Evolutionary conservation across 2,329 filamentous ascomycete species (phyloP).

Genomic region (Parascedosporium putredinis): DNA sequence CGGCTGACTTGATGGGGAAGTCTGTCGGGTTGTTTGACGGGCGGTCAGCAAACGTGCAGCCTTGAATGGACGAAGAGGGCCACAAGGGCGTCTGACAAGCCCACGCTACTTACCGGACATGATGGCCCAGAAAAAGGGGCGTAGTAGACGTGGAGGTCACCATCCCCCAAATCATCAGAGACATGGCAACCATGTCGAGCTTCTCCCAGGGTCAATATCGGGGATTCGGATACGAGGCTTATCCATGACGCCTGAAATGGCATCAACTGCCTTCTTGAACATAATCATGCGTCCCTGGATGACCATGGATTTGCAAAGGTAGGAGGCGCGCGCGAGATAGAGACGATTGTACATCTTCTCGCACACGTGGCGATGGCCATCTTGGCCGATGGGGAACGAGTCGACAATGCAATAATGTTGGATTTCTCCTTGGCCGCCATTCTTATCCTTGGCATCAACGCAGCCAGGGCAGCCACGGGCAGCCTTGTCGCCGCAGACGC

Average conservation of each 20-base stretch:
- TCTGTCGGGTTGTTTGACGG: no score
- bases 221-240: background rate
- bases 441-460: no score
- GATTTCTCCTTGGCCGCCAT: background rate
- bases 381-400: background rate
- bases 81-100: no score
- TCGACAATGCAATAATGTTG: background rate
- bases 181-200: background rate
- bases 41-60: no score
- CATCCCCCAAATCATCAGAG: background rate
- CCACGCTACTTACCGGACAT: background rate
- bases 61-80: no score
- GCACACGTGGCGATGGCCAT: background rate
- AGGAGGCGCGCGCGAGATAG: background rate
- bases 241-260: background rate
- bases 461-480: background rate
- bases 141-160: background rate
- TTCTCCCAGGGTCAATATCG: background rate
- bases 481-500: background rate
- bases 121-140: background rate
- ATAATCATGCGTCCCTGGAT: background rate
- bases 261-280: background rate
- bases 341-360: background rate
- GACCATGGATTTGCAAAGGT: background rate
- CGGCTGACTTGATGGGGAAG: background rate